phyloP scores from a whole-genome alignment of 2,329 filamentous ascomycete genomes.

The Pyrenophora graminea region DNA sequence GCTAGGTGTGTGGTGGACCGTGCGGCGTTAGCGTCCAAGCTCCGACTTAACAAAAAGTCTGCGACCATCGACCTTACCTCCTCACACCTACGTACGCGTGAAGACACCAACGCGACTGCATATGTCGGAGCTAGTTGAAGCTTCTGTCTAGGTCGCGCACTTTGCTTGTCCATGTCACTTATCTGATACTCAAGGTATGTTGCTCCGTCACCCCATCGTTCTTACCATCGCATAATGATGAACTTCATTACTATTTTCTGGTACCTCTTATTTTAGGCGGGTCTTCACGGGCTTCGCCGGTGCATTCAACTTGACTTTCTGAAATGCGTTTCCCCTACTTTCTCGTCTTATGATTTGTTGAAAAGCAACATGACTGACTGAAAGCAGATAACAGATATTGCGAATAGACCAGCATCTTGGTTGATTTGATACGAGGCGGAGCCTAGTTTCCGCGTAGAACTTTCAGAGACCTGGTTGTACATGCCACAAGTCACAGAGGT shows the following conservation, averaged over 20 bases:
- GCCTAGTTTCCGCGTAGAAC: too few species aligned
- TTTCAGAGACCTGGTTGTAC: background rate
- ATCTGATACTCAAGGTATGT: conserved; percentile 30
- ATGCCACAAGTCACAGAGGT: background rate
- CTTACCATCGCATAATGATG: conserved; percentile 21
- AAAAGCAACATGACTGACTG: conserved; percentile 13
- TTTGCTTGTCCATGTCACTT: background rate
- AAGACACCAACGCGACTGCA: background rate
- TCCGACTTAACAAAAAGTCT: conserved; percentile 15
- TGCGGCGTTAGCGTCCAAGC: conserved; percentile 12
- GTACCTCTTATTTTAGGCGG: conserved; percentile 76
- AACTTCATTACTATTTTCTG: conserved; percentile 56
- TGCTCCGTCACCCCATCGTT: background rate
- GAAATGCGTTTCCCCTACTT: conserved; percentile 22
- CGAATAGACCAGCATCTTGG: too few species aligned
- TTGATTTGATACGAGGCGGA: too few species aligned
- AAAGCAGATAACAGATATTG: conserved; percentile 1
- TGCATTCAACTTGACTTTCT: conserved; percentile 47
- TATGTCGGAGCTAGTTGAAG: conserved; percentile 1
- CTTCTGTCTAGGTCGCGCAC: background rate
- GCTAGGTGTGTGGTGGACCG: conserved; percentile 18
- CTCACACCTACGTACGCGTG: background rate
- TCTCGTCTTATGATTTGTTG: conserved; percentile 1
- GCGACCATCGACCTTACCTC: conserved; percentile 9
- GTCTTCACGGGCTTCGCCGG: conserved; percentile 30